phyloP scores from a whole-genome alignment of 345 rosid species.

The Toxicodendron radicans region DNA sequence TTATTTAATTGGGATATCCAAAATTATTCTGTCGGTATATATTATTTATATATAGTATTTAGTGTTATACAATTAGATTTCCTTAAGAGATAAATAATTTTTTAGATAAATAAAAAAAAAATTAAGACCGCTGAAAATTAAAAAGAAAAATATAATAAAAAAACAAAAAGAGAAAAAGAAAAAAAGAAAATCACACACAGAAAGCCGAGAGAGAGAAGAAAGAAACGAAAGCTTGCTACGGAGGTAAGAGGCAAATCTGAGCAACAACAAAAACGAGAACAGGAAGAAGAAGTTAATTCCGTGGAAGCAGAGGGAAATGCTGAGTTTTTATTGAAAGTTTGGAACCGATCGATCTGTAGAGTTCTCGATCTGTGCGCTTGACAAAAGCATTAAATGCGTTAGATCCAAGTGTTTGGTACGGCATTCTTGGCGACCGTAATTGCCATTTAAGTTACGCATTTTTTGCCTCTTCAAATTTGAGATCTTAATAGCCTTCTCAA shows the following conservation, averaged over 20 bases:
- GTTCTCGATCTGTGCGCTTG: slow-evolving; percentile 34
- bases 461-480: slow-evolving; percentile 14
- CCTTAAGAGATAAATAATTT: not conserved
- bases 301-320: slow-evolving; percentile 30
- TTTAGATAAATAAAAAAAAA: not conserved
- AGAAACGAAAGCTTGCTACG: slow-evolving; percentile 34
- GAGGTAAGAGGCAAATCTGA: slow-evolving; percentile 43
- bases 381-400: slow-evolving; percentile 30
- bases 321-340: not conserved
- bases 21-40: too few relatives aligned
- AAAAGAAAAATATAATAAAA: not conserved
- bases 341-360: slow-evolving; percentile 28
- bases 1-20: too few relatives aligned
- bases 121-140: not conserved
- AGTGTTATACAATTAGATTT: too few relatives aligned
- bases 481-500: slow-evolving; percentile 26
- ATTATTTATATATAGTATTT: too few relatives aligned
- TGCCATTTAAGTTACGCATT: slow-evolving; percentile 16
- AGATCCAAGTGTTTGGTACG: slow-evolving; percentile 39
- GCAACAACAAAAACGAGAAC: slow-evolving; percentile 8
- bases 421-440: slow-evolving; percentile 29
- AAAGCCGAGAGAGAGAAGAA: not conserved
- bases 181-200: slow-evolving; percentile 19
- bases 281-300: slow-evolving; percentile 9
- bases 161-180: slow-evolving; percentile 7